phyloP scores from a whole-genome alignment of 140 eudicot species.

The Flaveria floridana region DNA sequence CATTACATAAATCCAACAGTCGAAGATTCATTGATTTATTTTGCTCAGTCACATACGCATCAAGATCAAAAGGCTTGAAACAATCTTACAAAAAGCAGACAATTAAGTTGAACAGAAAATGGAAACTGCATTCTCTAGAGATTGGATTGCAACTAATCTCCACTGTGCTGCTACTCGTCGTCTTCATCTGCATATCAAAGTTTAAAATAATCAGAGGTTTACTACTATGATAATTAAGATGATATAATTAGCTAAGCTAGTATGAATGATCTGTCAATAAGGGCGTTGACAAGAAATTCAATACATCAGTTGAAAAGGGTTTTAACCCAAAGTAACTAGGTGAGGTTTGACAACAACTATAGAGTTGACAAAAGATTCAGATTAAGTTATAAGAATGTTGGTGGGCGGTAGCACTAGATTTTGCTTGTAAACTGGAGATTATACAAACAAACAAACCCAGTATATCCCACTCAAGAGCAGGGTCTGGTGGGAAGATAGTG shows the following conservation, averaged over 20 bases:
- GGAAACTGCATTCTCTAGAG: constrained; percentile 25
- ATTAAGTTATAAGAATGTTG: too few relatives aligned
- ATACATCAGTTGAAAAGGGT: too few relatives aligned
- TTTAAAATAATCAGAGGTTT: constrained; percentile 15
- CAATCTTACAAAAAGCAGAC: constrained; percentile 32
- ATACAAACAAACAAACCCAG: too few relatives aligned
- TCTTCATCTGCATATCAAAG: constrained; percentile 61
- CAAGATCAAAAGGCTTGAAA: constrained; percentile 20
- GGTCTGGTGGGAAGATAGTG: too few relatives aligned
- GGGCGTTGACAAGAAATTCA: too few relatives aligned
- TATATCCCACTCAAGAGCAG: too few relatives aligned
- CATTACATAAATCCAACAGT: constrained; percentile 10
- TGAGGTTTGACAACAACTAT: too few relatives aligned
- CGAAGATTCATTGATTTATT: constrained; percentile 18
- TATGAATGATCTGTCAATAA: too few relatives aligned
- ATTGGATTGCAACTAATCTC: constrained; percentile 24
- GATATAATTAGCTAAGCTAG: neutral
- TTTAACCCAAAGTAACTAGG: too few relatives aligned
- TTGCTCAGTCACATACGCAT: constrained; percentile 23
- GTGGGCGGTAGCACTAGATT: too few relatives aligned
- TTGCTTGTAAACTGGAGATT: too few relatives aligned
- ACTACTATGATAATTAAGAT: neutral
- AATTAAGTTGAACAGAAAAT: constrained; percentile 20
- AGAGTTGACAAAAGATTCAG: too few relatives aligned
- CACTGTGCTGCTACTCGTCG: constrained; percentile 45